Percentiles rank a stretch among this genome's conserved stretches.
Evolutionary conservation across 108 stramenopile species (phyloP).

Genomic region (Nannochloropsis granulata): DNA sequence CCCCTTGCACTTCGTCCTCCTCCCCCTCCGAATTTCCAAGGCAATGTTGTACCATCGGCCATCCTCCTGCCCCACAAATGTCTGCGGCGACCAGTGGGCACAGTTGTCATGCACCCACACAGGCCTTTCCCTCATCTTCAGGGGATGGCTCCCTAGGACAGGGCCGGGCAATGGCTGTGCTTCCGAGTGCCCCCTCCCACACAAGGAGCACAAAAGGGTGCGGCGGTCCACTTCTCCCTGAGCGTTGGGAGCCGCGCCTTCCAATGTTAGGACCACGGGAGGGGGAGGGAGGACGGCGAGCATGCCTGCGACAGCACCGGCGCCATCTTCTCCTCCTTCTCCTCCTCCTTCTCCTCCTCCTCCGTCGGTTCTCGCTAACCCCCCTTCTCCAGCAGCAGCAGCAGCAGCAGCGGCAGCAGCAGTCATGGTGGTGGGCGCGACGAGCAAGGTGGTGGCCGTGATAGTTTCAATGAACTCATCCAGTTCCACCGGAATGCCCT

Average conservation of each 20-base stretch:
- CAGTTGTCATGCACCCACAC: slow-evolving; percentile 25
- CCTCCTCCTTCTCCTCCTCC: neutral
- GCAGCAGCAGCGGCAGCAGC: neutral
- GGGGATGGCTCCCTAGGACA: slow-evolving; percentile 10
- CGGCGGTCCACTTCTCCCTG: slow-evolving; percentile 2
- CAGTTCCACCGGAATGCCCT: neutral
- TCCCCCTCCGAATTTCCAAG: slow-evolving; percentile 6
- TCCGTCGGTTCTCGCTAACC: neutral
- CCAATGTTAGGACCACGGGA: neutral
- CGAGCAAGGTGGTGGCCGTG: neutral
- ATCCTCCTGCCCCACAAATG: neutral
- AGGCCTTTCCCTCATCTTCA: neutral
- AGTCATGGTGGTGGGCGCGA: neutral
- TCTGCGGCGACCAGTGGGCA: slow-evolving; percentile 13
- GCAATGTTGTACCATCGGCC: slow-evolving; percentile 10
- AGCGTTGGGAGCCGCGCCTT: neutral
- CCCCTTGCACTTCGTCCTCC: slow-evolving; percentile 9
- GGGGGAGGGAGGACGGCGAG: neutral
- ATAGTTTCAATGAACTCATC: neutral
- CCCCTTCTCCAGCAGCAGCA: neutral
- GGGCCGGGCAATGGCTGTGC: slow-evolving; percentile 10
- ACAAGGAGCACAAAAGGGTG: slow-evolving; percentile 3
- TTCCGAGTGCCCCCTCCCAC: slow-evolving; percentile 12
- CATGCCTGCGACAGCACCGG: neutral
- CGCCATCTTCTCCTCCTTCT: neutral